phyloP scores from a whole-genome alignment of 208 protist species.

The Leishmania gerbilli region DNA sequence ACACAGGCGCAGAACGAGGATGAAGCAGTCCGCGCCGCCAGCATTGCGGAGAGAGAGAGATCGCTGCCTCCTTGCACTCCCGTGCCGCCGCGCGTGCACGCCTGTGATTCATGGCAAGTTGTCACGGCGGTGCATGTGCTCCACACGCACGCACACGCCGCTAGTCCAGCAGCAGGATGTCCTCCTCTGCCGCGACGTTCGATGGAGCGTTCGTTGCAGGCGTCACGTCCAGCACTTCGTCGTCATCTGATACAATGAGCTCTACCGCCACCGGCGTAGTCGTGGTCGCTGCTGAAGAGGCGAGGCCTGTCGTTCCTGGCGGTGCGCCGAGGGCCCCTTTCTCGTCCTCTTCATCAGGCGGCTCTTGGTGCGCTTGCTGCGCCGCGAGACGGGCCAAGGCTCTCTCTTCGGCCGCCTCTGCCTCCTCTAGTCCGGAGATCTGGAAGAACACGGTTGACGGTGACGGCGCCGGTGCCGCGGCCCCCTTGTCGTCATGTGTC shows the following conservation, averaged over 20 bases:
- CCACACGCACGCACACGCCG: not conserved
- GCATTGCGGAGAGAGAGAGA: not conserved
- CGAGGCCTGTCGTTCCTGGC: not conserved
- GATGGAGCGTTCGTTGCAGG: not conserved
- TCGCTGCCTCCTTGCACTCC: not conserved
- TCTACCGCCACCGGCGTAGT: not conserved
- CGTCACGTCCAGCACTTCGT: conserved; percentile 3
- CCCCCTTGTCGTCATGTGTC: conserved; percentile 19
- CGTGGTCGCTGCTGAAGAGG: not conserved
- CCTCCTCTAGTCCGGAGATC: conserved; percentile 26
- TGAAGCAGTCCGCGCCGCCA: not conserved
- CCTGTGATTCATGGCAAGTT: not conserved
- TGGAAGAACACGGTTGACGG: not conserved
- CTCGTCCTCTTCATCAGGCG: not conserved
- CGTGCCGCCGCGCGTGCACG: not conserved
- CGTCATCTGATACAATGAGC: conserved; percentile 5
- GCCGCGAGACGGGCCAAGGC: conserved; percentile 13
- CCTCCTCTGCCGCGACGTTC: not conserved
- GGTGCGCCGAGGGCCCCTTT: not conserved
- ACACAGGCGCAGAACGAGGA: not conserved
- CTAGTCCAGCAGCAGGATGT: conserved; percentile 11
- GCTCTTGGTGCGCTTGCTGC: not conserved
- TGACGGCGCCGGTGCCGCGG: too few relatives aligned
- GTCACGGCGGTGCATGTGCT: not conserved
- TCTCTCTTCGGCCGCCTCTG: conserved; percentile 13